These are phyloP conservation scores for Vitis hybrid DNA, from an alignment of 177 flowering plant genomes.

Conservation along the genomic window DNA sequence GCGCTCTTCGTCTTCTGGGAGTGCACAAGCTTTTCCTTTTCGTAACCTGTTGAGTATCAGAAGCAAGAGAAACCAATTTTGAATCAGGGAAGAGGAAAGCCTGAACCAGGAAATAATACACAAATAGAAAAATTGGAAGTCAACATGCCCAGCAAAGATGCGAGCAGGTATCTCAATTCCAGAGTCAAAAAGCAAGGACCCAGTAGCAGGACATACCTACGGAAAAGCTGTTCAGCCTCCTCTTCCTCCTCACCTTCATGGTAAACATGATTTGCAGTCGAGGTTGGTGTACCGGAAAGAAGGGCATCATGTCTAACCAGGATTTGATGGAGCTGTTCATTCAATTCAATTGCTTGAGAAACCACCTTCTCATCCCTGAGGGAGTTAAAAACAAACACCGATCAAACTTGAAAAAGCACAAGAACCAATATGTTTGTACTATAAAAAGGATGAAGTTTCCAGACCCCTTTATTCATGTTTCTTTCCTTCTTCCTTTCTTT, in stretches of 20 bases:
- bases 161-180: neutral
- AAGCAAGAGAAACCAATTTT: neutral
- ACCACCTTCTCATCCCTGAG: slow-evolving; percentile 83
- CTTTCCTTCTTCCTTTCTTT: no score
- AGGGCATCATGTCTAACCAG: slow-evolving; percentile 83
- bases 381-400: neutral
- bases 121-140: neutral
- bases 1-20: slow-evolving; percentile 60
- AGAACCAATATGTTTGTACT: neutral
- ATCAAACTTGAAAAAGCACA: neutral
- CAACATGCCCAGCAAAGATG: neutral
- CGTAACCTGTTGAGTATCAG: slow-evolving; percentile 45
- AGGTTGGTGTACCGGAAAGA: slow-evolving; percentile 42
- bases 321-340: slow-evolving; percentile 78
- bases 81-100: neutral
- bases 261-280: slow-evolving; percentile 35
- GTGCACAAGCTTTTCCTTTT: slow-evolving; percentile 84
- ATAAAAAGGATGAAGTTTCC: no score
- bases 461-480: no score
- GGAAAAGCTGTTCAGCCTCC: slow-evolving; percentile 75
- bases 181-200: neutral
- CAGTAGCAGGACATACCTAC: slow-evolving; percentile 49
- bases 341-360: slow-evolving; percentile 83
- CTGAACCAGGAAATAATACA: neutral
- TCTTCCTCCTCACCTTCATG: slow-evolving; percentile 68